phyloP scores from a whole-genome alignment of 176 grass and related monocot genomes.

The Tillandsia leiboldiana region DNA sequence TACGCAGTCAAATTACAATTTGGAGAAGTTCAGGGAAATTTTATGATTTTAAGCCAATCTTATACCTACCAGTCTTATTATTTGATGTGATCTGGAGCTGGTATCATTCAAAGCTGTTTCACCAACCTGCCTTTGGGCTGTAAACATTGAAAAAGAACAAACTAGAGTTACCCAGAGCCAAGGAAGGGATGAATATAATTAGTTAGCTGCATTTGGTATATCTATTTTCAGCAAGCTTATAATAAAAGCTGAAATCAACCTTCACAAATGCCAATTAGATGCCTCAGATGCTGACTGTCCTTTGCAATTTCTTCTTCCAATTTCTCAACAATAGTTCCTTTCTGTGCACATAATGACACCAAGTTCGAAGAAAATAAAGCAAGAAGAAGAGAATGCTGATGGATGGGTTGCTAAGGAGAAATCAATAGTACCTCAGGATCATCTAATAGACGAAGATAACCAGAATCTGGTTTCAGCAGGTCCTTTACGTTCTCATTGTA shows the following conservation, averaged over 20 bases:
- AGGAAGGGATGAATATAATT: not conserved
- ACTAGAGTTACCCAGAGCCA: not conserved
- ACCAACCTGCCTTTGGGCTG: constrained; percentile 97
- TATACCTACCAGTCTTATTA: constrained; percentile 83
- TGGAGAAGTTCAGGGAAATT: not conserved
- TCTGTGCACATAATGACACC: constrained; percentile 45
- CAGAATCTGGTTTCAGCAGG: constrained; percentile 82
- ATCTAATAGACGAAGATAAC: constrained; percentile 79
- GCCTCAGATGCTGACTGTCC: constrained; percentile 68
- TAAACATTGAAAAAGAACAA: constrained; percentile 10
- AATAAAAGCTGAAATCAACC: constrained; percentile 25
- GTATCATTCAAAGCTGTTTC: constrained; percentile 91
- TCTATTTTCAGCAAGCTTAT: constrained; percentile 3
- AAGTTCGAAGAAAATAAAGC: constrained; percentile 5
- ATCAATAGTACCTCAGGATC: constrained; percentile 72
- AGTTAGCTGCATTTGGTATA: constrained; percentile 2
- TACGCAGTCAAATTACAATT: not conserved
- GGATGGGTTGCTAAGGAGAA: not conserved
- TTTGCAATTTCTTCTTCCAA: constrained; percentile 75
- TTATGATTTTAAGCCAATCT: not conserved
- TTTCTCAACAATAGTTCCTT: constrained; percentile 91
- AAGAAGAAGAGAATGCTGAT: not conserved
- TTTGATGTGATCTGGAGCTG: constrained; percentile 98
- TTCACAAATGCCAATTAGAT: constrained; percentile 88
- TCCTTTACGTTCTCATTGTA: constrained; percentile 98